Percentiles rank a stretch among this genome's conserved stretches.
phyloP scores from a whole-genome alignment of 768 basidiomycete genomes.

The Auriscalpium vulgare region DNA sequence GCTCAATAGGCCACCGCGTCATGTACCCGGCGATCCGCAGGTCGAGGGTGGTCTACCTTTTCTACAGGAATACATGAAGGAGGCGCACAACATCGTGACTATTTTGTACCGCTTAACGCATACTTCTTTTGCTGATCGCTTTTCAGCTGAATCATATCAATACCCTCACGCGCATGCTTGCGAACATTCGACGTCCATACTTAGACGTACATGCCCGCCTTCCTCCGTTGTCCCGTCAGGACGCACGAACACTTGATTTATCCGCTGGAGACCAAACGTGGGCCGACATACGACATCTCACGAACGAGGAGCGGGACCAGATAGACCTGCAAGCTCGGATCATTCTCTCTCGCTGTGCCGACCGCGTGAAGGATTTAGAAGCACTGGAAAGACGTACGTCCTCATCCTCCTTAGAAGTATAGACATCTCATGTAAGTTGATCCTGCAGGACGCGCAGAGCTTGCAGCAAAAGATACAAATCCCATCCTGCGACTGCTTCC shows the following conservation, averaged over 20 bases:
- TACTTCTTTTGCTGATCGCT: neutral
- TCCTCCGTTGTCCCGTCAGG: conserved; percentile 44
- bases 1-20: neutral
- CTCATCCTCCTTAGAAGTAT: conserved; percentile 9
- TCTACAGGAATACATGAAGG: conserved; percentile 61
- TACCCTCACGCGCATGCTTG: conserved; percentile 64
- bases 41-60: conserved; percentile 22
- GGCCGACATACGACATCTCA: conserved; percentile 61
- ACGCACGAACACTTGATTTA: conserved; percentile 49
- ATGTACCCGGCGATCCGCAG: conserved; percentile 5
- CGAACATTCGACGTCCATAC: conserved; percentile 77
- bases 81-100: conserved; percentile 68
- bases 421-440: conserved; percentile 8
- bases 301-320: conserved; percentile 90
- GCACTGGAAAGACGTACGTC: conserved; percentile 77
- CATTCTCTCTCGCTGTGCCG: conserved; percentile 78
- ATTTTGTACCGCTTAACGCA: conserved; percentile 12
- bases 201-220: conserved; percentile 63
- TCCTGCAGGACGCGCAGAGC: conserved; percentile 53
- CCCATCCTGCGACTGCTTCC: conserved; percentile 67
- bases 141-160: conserved; percentile 64
- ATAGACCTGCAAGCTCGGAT: conserved; percentile 89
- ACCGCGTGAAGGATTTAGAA: conserved; percentile 85
- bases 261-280: conserved; percentile 36
- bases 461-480: conserved; percentile 56